Percentiles rank a stretch among this genome's conserved stretches.
Evolutionary conservation across 2,329 filamentous ascomycete genomes (phyloP).

Genomic region (Monilinia vaccinii-corymbosi): DNA sequence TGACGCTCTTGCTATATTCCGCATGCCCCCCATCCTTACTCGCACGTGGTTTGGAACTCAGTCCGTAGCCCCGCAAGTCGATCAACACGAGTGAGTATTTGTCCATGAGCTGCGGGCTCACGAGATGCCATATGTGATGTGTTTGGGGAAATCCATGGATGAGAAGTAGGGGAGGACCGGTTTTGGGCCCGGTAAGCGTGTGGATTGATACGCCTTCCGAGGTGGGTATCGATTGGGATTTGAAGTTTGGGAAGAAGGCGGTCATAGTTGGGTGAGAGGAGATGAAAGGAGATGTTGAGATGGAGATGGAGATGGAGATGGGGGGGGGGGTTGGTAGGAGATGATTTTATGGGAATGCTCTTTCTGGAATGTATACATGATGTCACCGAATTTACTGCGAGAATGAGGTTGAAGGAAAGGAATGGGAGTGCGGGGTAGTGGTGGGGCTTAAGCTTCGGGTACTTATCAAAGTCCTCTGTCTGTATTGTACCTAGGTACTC

Average conservation of each 20-base stretch:
- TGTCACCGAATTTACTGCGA: background rate
- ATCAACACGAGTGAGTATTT: slow-evolving; percentile 37
- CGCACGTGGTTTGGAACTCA: slow-evolving; percentile 37
- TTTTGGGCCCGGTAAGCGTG: background rate
- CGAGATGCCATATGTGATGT: slow-evolving; percentile 42
- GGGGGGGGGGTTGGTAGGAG: background rate
- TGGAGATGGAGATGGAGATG: too few species aligned
- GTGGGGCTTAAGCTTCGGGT: background rate
- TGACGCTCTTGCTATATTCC: slow-evolving; percentile 39
- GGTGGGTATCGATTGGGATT: background rate
- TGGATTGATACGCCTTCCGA: background rate
- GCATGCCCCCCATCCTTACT: slow-evolving; percentile 5
- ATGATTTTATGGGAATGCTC: too few species aligned
- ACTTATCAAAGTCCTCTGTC: too few species aligned
- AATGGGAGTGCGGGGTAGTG: background rate
- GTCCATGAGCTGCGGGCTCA: slow-evolving; percentile 33
- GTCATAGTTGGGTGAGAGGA: background rate
- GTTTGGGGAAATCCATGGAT: slow-evolving; percentile 46
- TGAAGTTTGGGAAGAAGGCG: background rate
- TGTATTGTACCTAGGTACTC: too few species aligned
- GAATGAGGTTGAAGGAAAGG: background rate
- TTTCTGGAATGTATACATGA: background rate
- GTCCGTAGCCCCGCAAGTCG: slow-evolving; percentile 44
- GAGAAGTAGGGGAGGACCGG: slow-evolving; percentile 35
- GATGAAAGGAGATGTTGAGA: background rate